phyloP scores from a whole-genome alignment of 495 filamentous ascomycete genomes.

The Chaetomium fimeti region DNA sequence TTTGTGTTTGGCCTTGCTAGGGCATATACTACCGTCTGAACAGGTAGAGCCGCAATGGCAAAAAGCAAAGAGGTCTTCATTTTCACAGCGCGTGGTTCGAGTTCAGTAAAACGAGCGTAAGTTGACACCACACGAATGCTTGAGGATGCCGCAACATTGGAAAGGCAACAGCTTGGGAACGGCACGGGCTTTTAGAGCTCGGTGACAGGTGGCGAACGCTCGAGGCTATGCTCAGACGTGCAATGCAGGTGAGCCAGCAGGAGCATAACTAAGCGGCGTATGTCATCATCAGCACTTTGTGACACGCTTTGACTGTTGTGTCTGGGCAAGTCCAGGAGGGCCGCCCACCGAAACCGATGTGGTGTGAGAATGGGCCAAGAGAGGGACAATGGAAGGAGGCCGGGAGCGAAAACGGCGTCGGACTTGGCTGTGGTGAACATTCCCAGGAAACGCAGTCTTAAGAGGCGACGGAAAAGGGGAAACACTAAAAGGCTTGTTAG shows the following conservation, averaged over 20 bases:
- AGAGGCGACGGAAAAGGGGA: conserved; percentile 1
- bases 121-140: neutral
- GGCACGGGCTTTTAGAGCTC: neutral
- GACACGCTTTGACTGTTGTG: neutral
- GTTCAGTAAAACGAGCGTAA: conserved; percentile 8
- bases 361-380: neutral
- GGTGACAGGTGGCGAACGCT: neutral
- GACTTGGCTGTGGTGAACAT: too few species aligned
- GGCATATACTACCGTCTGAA: conserved; percentile 17
- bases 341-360: neutral
- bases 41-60: conserved; percentile 29
- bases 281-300: neutral
- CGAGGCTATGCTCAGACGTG: conserved; percentile 7
- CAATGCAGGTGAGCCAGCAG: neutral
- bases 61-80: conserved; percentile 29
- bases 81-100: neutral
- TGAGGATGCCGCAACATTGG: neutral
- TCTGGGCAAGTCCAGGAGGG: neutral
- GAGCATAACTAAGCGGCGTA: neutral
- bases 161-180: neutral
- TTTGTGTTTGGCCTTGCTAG: conserved; percentile 24
- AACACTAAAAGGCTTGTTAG: neutral
- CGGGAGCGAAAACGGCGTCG: neutral
- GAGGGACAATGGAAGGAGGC: neutral
- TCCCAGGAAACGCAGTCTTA: too few species aligned